Conservation (phyloP, 257 asterid genomes). For the Knoxia roxburghii region DNA sequence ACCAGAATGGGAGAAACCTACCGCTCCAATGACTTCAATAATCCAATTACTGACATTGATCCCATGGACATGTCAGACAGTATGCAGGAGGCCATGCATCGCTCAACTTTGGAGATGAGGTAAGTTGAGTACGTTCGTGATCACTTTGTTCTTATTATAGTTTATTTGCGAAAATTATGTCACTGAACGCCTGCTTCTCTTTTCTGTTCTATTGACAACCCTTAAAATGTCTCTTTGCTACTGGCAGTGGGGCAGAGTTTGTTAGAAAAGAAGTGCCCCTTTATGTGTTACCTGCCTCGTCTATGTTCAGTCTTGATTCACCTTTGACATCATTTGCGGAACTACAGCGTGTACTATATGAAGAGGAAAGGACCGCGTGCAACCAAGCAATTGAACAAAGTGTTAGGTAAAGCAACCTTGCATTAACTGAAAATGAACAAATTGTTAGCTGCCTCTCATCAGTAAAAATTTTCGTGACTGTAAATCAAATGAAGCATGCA, state of each 20-base stretch:
- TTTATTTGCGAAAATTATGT: conserved; percentile 4
- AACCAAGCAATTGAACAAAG: conserved; percentile 66
- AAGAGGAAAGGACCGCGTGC: conserved; percentile 89
- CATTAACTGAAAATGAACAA: no score
- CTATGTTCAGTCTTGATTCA: conserved; percentile 63
- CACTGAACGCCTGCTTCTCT: not conserved
- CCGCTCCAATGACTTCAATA: conserved; percentile 35
- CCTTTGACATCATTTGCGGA: conserved; percentile 68
- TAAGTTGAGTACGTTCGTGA: conserved; percentile 47
- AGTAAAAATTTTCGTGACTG: not conserved
- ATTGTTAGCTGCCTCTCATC: not conserved
- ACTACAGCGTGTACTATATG: conserved; percentile 78
- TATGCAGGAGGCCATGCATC: conserved; percentile 99
- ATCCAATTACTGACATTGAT: conserved; percentile 58
- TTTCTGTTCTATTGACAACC: not conserved
- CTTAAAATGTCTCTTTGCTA: conserved; percentile 21
- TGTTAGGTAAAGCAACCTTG: conserved; percentile 41
- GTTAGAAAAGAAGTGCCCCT: conserved; percentile 92
- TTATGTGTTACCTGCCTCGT: conserved; percentile 58
- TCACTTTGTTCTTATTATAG: conserved; percentile 8
- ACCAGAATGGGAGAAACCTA: conserved; percentile 50
- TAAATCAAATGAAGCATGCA: not conserved
- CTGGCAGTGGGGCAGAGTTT: conserved; percentile 91
- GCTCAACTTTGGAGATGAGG: conserved; percentile 97
- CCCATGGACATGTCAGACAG: conserved; percentile 96